These are phyloP conservation scores for Agaricus bisporus DNA, from an alignment of 768 basidiomycete species.

Conservation along the genomic window DNA sequence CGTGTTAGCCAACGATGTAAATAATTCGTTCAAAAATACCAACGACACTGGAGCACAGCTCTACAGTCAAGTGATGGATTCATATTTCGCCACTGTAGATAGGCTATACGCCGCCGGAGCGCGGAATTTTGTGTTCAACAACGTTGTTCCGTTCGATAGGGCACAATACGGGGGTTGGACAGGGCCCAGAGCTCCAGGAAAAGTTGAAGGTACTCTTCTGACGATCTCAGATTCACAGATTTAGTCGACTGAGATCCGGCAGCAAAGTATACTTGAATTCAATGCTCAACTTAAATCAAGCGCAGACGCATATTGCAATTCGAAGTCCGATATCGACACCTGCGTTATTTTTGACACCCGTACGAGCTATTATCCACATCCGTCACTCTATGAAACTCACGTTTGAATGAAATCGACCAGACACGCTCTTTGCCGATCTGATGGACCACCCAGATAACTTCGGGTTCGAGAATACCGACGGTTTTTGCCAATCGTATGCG, in stretches of 20 bases:
- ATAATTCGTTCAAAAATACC: slow-evolving; percentile 14
- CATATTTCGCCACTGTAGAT: slow-evolving; percentile 17
- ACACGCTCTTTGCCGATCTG: slow-evolving; percentile 13
- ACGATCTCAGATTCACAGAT: neutral
- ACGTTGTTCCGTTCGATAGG: slow-evolving; percentile 18
- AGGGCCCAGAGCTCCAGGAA: slow-evolving; percentile 13
- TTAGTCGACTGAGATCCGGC: neutral
- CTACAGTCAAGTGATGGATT: slow-evolving; percentile 14
- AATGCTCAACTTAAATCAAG: slow-evolving; percentile 15
- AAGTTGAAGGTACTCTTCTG: slow-evolving; percentile 14
- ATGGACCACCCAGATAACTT: slow-evolving; percentile 15
- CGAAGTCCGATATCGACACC: slow-evolving; percentile 13
- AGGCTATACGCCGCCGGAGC: slow-evolving; percentile 17
- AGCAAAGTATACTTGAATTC: slow-evolving; percentile 17
- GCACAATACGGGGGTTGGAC: slow-evolving; percentile 14
- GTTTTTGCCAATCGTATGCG: slow-evolving; percentile 15
- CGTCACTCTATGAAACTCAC: no score
- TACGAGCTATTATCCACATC: neutral
- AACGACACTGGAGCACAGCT: slow-evolving; percentile 15
- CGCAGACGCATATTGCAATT: slow-evolving; percentile 13
- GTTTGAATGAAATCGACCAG: slow-evolving; percentile 3
- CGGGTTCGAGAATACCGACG: slow-evolving; percentile 16
- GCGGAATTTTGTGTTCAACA: slow-evolving; percentile 18
- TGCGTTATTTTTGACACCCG: slow-evolving; percentile 18
- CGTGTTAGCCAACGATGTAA: slow-evolving; percentile 18